Evolutionary conservation across 768 basidiomycete species (phyloP).

Genomic region (Cyclocybe cylindracea): DNA sequence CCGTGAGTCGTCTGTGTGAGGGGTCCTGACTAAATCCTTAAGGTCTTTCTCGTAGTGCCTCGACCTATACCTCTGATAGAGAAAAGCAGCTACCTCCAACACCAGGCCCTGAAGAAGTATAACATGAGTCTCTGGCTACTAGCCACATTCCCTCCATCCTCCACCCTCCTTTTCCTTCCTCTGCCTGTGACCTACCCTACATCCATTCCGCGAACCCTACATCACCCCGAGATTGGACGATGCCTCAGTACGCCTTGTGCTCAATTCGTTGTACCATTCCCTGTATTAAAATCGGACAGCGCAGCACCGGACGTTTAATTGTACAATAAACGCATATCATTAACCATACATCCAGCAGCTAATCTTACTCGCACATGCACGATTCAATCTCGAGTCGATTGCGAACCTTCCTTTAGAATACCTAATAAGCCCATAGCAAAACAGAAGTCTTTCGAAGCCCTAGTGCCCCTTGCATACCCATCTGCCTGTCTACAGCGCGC

Average conservation of each 20-base stretch:
- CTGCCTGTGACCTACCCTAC: too few relatives aligned
- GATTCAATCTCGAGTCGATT: too few relatives aligned
- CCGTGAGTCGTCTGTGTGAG: neutral
- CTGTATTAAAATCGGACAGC: too few relatives aligned
- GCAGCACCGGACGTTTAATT: neutral
- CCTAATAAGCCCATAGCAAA: neutral
- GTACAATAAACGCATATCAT: neutral
- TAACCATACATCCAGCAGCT: too few relatives aligned
- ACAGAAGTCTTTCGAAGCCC: neutral
- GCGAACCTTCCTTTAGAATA: neutral
- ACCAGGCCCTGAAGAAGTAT: conserved; percentile 6
- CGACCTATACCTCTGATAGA: neutral
- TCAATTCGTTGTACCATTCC: too few relatives aligned
- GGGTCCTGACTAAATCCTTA: too few relatives aligned
- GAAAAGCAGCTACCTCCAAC: conserved; percentile 19
- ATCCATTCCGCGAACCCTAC: too few relatives aligned
- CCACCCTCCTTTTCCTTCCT: neutral
- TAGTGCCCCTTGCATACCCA: neutral
- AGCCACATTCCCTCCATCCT: neutral
- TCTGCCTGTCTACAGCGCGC: neutral
- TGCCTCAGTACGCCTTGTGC: too few relatives aligned
- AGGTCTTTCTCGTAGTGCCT: too few relatives aligned
- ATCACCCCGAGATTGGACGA: too few relatives aligned
- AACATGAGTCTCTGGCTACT: neutral
- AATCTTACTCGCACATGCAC: too few relatives aligned